These are phyloP conservation scores for Eleusine coracana DNA, from an alignment of 176 grass and related monocot species.

Conservation along the genomic window DNA sequence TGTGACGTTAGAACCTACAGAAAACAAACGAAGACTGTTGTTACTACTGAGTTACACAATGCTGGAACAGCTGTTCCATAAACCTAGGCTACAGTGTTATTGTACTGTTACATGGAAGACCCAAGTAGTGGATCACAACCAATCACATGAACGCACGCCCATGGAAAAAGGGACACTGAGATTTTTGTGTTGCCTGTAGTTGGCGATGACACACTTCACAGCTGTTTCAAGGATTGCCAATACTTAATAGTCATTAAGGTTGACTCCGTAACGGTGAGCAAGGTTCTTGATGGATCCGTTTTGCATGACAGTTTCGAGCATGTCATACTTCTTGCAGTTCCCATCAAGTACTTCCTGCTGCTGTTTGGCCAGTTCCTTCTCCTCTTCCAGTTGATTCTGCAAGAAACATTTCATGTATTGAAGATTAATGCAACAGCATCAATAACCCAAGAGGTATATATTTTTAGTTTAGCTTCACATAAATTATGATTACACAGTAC, in stretches of 20 bases:
- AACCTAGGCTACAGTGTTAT: neutral
- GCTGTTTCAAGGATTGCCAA: neutral
- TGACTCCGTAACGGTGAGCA: conserved; percentile 48
- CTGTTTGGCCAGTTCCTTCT: conserved; percentile 53
- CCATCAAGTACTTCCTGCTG: conserved; percentile 50
- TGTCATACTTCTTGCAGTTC: conserved; percentile 52
- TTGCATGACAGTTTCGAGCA: conserved; percentile 47
- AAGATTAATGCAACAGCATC: neutral
- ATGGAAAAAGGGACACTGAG: neutral
- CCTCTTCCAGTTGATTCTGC: conserved; percentile 61
- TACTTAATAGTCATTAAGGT: conserved; percentile 40
- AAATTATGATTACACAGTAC: neutral
- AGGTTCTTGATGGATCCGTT: conserved; percentile 40
- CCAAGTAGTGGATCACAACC: neutral
- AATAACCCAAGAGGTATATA: neutral
- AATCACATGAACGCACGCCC: neutral
- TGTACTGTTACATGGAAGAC: neutral
- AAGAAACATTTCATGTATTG: neutral
- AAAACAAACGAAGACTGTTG: neutral
- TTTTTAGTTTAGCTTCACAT: neutral
- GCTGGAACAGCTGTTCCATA: neutral
- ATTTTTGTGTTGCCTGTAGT: neutral
- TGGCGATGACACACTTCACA: neutral
- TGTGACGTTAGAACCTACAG: neutral
- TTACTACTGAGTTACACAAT: neutral